These are phyloP conservation scores for Carallia pectinifolia DNA, from an alignment of 345 rosid genomes.

Conservation along the genomic window DNA sequence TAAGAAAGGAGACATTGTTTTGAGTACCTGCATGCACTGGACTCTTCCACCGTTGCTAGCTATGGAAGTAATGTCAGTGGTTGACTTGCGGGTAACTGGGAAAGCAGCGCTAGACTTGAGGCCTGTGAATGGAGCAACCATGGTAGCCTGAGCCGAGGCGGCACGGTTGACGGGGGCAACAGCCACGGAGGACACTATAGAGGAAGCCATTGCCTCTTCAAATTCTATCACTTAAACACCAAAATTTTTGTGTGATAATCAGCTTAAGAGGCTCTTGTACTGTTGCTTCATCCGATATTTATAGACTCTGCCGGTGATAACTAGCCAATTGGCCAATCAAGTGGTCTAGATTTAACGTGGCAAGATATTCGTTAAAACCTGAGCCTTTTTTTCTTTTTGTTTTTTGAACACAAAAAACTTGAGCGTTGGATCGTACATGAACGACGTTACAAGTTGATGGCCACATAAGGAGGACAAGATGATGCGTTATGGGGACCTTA, in stretches of 20 bases:
- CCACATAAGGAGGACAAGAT: no score
- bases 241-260: neutral
- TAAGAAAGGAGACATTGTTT: neutral
- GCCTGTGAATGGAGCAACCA: neutral
- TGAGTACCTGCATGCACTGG: slow-evolving; percentile 10
- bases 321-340: no score
- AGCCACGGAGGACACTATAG: slow-evolving; percentile 12
- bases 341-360: no score
- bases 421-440: no score
- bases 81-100: neutral
- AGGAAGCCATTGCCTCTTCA: slow-evolving; percentile 13
- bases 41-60: slow-evolving; percentile 14
- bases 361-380: no score
- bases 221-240: neutral
- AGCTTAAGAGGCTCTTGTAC: neutral
- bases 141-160: neutral
- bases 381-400: no score
- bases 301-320: neutral
- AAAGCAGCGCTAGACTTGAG: neutral
- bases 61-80: neutral
- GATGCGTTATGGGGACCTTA: no score
- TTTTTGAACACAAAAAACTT: no score
- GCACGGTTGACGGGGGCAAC: slow-evolving; percentile 13
- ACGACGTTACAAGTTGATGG: no score
- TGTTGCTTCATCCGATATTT: neutral